Conservation (phyloP, 352 stramenopile genomes). For the Phytophthora agathidicida region DNA sequence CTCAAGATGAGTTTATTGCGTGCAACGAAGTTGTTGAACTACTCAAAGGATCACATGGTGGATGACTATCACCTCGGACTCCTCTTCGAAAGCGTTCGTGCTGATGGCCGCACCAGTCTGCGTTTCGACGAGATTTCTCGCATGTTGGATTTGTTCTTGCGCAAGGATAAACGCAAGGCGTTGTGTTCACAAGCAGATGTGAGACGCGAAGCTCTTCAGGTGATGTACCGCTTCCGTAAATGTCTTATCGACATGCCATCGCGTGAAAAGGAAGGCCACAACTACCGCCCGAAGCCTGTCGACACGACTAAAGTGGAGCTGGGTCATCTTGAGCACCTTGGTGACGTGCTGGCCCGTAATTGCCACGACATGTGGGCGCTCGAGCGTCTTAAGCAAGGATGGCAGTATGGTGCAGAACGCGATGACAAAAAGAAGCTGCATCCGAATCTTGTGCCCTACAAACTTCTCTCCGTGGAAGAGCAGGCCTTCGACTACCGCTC, state of each 20-base stretch:
- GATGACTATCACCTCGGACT: conserved; percentile 85
- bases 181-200: conserved; percentile 78
- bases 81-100: conserved; percentile 79
- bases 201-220: conserved; percentile 73
- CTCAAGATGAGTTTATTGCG: conserved; percentile 72
- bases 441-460: conserved; percentile 85
- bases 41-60: conserved; percentile 78
- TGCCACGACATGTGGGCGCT: conserved; percentile 89
- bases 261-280: conserved; percentile 88
- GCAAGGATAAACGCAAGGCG: conserved; percentile 77
- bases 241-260: conserved; percentile 90
- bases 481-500: conserved; percentile 87
- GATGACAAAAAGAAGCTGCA: conserved; percentile 78
- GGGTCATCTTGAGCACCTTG: conserved; percentile 72
- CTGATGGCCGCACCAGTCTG: conserved; percentile 72
- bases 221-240: conserved; percentile 90
- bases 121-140: conserved; percentile 87
- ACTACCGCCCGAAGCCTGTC: conserved; percentile 87
- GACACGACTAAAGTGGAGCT: conserved; percentile 80
- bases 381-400: conserved; percentile 86
- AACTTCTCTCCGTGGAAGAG: conserved; percentile 79
- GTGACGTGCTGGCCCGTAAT: conserved; percentile 82
- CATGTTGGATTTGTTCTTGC: conserved; percentile 85
- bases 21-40: conserved; percentile 86
- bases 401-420: conserved; percentile 73